A percentile compares a stretch with the other conserved stretches of the same genome.
These are phyloP conservation scores for Triticum timopheevii DNA, from an alignment of 176 grass and related monocot genomes.

Conservation along the genomic window DNA sequence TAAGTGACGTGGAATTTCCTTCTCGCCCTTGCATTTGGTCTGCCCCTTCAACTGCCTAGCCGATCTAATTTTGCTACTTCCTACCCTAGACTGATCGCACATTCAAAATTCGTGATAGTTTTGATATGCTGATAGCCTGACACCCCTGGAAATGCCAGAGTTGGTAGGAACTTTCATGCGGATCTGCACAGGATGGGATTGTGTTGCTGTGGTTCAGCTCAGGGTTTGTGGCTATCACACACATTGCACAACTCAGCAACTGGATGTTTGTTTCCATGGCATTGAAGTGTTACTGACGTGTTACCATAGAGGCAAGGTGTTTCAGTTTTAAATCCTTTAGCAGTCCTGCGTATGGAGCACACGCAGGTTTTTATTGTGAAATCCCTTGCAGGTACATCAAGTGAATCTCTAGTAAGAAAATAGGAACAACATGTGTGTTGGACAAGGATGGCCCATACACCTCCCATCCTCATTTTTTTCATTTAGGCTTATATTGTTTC, in stretches of 20 bases:
- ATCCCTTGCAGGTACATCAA: neutral
- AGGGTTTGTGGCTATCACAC: neutral
- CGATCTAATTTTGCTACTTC: neutral
- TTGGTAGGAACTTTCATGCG: neutral
- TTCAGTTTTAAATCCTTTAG: neutral
- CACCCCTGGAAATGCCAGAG: no score
- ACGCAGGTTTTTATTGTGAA: neutral
- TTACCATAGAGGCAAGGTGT: neutral
- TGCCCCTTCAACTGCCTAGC: neutral
- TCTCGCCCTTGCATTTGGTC: neutral
- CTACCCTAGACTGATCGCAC: neutral
- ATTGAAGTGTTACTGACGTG: neutral
- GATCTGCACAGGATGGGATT: neutral
- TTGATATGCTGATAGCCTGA: neutral
- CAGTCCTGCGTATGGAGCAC: neutral
- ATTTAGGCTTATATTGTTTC: no score
- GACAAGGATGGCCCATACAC: no score
- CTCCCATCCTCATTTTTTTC: no score
- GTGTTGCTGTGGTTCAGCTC: neutral
- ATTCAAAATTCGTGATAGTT: neutral
- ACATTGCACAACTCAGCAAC: neutral
- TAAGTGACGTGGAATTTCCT: slow-evolving; percentile 28
- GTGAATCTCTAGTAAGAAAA: neutral
- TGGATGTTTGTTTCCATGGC: neutral
- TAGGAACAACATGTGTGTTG: no score